Base-by-base conservation (phyloP, 169 alveolate species). In the Eimeria acervulina region DNA sequence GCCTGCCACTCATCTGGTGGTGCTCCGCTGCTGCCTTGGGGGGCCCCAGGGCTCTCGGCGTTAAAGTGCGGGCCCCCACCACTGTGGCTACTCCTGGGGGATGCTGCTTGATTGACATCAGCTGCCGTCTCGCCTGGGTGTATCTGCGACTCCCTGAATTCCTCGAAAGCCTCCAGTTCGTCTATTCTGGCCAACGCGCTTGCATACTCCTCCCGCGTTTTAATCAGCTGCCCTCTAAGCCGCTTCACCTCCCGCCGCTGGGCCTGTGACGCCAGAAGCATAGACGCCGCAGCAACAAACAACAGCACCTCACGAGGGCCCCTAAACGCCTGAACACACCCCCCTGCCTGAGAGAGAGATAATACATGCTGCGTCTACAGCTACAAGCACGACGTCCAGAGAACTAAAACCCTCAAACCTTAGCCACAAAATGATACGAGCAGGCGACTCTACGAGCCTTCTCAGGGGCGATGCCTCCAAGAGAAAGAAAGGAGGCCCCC, bases 111-210 rank as follows among this genome's bases (percentile, higher is more conserved):
- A 28, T 55, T 15, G 36, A 59, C 33, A 66, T 38, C 85, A 26
- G 85, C 55, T 26, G 38, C 59, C 23, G 28, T 23, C 38, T 74
- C 85, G 7, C 28, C 33, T 36, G 31, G 38, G 33, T 40, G 13
- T 40, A 28, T 28, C 78, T 66, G 78, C 44, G 78, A 66, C 78
- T 23, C 40, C 12, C 85, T 0, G 19, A 38, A 85, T 33, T 52
- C 93, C 59, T 44, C 88, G 7, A 93, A n/a, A 55, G 80, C 44
- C 44, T 93, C 96, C 70, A 93, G 88, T 55, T 93, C 96, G 63
- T 93, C 96, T 28, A 93, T 78, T 13, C 96, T 63, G 2, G 96
- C 93, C 87, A 93, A 26, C 17, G 96, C 93, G 61, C 72, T 47
- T 33, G 96, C 96, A 31, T 36, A 36, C 21, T 93, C 88, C 26